Evolutionary conservation across 495 filamentous ascomycete species (phyloP), one percentile per base, ranked within the genome.

Genomic region (Trichoderma gamsii): DNA sequence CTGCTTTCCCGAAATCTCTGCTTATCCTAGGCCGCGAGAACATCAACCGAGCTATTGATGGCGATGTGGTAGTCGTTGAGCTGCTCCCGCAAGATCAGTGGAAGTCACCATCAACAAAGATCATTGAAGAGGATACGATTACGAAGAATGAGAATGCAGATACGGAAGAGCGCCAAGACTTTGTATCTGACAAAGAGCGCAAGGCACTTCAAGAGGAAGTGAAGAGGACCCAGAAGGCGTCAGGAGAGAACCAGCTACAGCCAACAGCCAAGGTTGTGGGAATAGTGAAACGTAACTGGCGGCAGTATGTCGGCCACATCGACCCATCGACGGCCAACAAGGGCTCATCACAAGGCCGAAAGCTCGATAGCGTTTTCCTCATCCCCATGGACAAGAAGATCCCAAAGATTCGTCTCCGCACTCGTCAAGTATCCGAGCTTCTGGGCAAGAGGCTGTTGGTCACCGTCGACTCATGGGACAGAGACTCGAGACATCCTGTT

Each of bases 311-410:
- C 44, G 95, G 95, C 15, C 92, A 97, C 76, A 85, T 99, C 67
- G 95, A 99, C 74, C 86, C 89, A 21, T 90, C 87, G 16, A 97
- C 96, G 16, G 89, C 92, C 46, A 86, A 89, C 66, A 84, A 89
- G 21, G 84, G 87, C 23, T 82, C 80, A 6, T 88, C 85, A 51
- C 86, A 92, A 67, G 89, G 91, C 44, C 83, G 93, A 35, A 88
- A 88, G 68, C 94, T 97, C 72, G 92, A 98, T 75, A 94, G 84
- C 29, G 91, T 99, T 13, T 98, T 99, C 74, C 82, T 99, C 5
- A 85, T 97, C 43, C 93, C 96, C 2, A 98, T 99, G 96, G 93
- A 98, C 77, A 98, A 96, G 79, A 87, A 90, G 65, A 90, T 99
- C 32, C 95, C 95, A 0, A 99, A 97, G 79, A 98, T 99, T 70